Conservation (phyloP, 169 alveolate species). For the Eimeria zaria region DNA sequence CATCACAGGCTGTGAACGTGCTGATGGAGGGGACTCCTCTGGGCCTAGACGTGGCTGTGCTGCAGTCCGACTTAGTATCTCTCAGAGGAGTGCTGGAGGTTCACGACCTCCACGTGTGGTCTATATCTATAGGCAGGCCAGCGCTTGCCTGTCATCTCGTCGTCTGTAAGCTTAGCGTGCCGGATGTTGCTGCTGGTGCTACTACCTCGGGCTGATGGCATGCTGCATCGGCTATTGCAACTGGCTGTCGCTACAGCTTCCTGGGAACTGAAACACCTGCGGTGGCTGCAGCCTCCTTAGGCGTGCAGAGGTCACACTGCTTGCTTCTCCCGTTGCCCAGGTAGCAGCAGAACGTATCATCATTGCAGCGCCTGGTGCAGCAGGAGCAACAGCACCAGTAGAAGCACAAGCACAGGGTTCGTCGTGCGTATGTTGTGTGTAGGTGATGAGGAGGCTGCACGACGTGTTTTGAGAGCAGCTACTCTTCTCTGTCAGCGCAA, state of each 20-base stretch:
- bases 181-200: not conserved
- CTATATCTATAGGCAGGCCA: conserved; percentile 95
- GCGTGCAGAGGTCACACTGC: not conserved
- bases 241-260: not conserved
- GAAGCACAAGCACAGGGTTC: not conserved
- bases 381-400: not conserved
- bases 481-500: conserved; percentile 92
- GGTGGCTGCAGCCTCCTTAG: not conserved
- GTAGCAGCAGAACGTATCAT: not conserved
- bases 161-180: conserved; percentile 88
- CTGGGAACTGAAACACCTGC: not conserved
- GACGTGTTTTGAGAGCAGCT: conserved; percentile 90
- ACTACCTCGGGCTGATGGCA: not conserved
- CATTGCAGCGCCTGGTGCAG: not conserved
- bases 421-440: not conserved
- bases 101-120: conserved; percentile 99
- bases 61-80: conserved; percentile 91
- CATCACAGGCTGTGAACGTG: conserved; percentile 90
- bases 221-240: not conserved
- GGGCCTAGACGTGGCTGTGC: conserved; percentile 92
- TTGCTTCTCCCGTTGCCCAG: not conserved
- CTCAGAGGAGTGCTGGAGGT: conserved; percentile 96
- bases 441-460: conserved; percentile 85
- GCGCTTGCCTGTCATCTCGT: conserved; percentile 96
- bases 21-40: conserved; percentile 98